Percentiles rank a stretch among this genome's conserved stretches.
These are phyloP conservation scores for Fraxinus excelsior DNA, from an alignment of 257 asterid genomes.

Conservation along the genomic window DNA sequence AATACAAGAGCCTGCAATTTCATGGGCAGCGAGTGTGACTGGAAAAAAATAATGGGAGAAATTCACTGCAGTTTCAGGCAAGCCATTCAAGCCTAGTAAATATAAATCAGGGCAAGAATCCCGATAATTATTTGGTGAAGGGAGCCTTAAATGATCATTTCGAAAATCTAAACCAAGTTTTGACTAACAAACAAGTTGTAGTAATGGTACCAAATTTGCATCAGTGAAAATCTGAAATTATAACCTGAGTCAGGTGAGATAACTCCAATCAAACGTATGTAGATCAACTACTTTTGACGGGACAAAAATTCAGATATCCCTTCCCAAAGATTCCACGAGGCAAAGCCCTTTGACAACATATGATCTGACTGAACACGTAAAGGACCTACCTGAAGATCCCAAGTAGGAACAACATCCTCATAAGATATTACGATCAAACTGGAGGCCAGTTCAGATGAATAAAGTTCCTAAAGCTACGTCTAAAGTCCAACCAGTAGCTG, in stretches of 20 bases:
- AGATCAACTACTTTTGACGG: neutral
- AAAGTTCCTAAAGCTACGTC: neutral
- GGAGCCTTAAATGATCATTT: neutral
- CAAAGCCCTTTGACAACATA: neutral
- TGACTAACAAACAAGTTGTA: no score
- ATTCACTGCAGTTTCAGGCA: neutral
- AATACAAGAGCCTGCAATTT: constrained; percentile 83
- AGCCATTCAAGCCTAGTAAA: neutral
- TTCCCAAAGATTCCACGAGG: neutral
- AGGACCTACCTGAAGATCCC: neutral
- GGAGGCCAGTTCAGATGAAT: neutral
- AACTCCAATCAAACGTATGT: neutral
- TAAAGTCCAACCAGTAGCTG: neutral
- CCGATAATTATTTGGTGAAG: neutral
- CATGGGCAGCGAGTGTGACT: constrained; percentile 13
- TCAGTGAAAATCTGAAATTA: neutral
- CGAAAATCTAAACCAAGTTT: neutral
- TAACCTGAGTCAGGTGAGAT: neutral
- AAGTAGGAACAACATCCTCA: neutral
- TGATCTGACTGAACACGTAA: neutral
- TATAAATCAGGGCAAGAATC: neutral
- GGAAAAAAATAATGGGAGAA: constrained; percentile 6
- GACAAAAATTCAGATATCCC: neutral
- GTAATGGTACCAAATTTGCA: neutral
- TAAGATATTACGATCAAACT: neutral